Evolutionary conservation across 495 filamentous ascomycete species (phyloP).

Genomic region (Astrocystis sublimbata): DNA sequence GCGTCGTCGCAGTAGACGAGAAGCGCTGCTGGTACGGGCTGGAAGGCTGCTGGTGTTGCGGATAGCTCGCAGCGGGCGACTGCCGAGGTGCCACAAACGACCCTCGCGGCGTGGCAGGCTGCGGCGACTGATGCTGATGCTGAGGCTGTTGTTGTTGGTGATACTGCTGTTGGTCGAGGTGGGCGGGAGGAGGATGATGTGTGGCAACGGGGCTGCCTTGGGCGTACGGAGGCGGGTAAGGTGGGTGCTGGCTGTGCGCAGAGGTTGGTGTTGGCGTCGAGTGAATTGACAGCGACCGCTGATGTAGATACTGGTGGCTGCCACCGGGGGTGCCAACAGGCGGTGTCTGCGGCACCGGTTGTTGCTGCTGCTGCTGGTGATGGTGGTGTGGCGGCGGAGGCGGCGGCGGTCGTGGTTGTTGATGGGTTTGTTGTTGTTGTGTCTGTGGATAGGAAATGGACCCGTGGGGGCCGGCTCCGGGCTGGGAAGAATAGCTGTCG

Average conservation of each 20-base stretch:
- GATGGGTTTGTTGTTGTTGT: slow-evolving; percentile 31
- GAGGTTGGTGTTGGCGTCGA: slow-evolving; percentile 60
- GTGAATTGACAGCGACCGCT: slow-evolving; percentile 50
- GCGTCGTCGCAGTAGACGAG: slow-evolving; percentile 37
- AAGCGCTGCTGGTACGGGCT: slow-evolving; percentile 57
- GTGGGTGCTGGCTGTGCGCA: slow-evolving; percentile 52
- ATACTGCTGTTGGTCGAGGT: slow-evolving; percentile 44
- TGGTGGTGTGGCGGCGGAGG: slow-evolving; percentile 18
- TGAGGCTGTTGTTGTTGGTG: slow-evolving; percentile 52
- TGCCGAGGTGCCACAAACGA: slow-evolving; percentile 50
- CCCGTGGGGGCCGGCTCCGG: slow-evolving; percentile 35
- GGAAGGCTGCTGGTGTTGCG: slow-evolving; percentile 38
- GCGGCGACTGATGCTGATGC: slow-evolving; percentile 50
- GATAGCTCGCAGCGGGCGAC: slow-evolving; percentile 36
- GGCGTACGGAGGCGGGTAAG: slow-evolving; percentile 48
- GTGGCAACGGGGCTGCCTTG: slow-evolving; percentile 57
- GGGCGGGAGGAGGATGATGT: slow-evolving; percentile 41
- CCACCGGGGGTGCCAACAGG: slow-evolving; percentile 49
- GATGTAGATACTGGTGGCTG: slow-evolving; percentile 44
- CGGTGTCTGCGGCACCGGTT: slow-evolving; percentile 53
- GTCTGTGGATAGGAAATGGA: slow-evolving; percentile 44
- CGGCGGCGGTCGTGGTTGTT: slow-evolving; percentile 28
- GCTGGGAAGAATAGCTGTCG: slow-evolving; percentile 51
- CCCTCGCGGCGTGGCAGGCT: slow-evolving; percentile 58
- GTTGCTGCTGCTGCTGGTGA: slow-evolving; percentile 28